These are phyloP conservation scores for Oryza longistaminata DNA, from an alignment of 176 grass and related monocot genomes.

Conservation along the genomic window DNA sequence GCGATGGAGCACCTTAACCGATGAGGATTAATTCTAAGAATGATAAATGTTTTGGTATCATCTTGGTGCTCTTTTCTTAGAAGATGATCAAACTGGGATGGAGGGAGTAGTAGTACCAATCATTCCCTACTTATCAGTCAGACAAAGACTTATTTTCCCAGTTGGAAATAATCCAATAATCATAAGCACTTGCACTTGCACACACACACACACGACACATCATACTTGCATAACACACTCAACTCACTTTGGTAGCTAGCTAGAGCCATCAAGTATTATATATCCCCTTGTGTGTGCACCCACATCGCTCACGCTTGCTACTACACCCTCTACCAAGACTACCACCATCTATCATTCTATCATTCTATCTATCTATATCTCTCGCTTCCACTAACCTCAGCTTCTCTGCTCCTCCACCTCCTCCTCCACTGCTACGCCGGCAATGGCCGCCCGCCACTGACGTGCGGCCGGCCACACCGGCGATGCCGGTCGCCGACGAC, in stretches of 20 bases:
- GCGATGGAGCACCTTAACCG: too few relatives aligned
- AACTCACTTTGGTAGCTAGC: neutral
- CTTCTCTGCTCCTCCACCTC: conserved; percentile 40
- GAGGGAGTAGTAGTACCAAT: neutral
- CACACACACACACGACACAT: neutral
- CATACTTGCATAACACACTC: neutral
- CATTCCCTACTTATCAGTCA: conserved; percentile 39
- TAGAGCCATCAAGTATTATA: conserved; percentile 18
- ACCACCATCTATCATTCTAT: neutral
- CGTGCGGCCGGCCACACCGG: conserved; percentile 12
- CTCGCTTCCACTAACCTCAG: conserved; percentile 37
- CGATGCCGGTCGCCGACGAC: conserved; percentile 56
- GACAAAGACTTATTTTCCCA: neutral
- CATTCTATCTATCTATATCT: neutral
- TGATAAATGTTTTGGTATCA: too few relatives aligned
- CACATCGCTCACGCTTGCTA: conserved; percentile 39
- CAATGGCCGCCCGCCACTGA: conserved; percentile 46
- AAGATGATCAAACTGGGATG: too few relatives aligned
- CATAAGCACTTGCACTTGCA: neutral
- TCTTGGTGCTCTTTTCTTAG: too few relatives aligned
- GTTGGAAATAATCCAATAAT: neutral
- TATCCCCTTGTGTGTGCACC: conserved; percentile 44
- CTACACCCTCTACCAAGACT: neutral
- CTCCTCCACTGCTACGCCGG: conserved; percentile 14
- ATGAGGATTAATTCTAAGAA: too few relatives aligned